A percentile compares a stretch with the other conserved stretches of the same genome.
phyloP scores from a whole-genome alignment of 768 basidiomycete species.

The Tylopilus sp. region DNA sequence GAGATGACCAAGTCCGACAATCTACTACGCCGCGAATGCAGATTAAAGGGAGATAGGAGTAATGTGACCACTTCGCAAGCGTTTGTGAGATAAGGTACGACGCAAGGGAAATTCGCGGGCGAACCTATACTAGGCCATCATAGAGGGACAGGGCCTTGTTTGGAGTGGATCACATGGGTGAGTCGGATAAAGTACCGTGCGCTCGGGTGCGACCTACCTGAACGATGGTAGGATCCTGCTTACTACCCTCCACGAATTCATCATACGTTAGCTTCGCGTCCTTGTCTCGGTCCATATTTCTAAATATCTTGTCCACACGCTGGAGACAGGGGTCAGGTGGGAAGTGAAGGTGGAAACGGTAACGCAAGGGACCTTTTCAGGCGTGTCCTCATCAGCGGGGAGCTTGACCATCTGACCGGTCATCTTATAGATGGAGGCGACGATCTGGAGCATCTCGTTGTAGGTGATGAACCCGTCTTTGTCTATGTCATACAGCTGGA shows the following conservation, averaged over 20 bases:
- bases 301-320: conserved; percentile 99
- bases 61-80: conserved; percentile 19
- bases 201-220: conserved; percentile 54
- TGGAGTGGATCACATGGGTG: conserved; percentile 17
- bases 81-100: conserved; percentile 24
- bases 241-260: conserved; percentile 97
- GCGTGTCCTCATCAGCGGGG: conserved; percentile 98
- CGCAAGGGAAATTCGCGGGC: not conserved
- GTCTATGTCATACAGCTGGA: conserved; percentile 98
- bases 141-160: conserved; percentile 87
- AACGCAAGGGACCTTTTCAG: conserved; percentile 74
- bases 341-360: conserved; percentile 1
- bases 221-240: conserved; percentile 98
- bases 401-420: conserved; percentile 99
- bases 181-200: conserved; percentile 10
- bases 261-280: conserved; percentile 92
- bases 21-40: conserved; percentile 9
- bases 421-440: conserved; percentile 99
- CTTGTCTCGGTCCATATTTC: conserved; percentile 95
- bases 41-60: conserved; percentile 28
- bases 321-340: conserved; percentile 33
- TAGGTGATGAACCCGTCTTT: conserved; percentile 98
- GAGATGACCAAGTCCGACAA: conserved; percentile 13
- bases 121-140: conserved; percentile 80
- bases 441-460: conserved; percentile 98